These are phyloP conservation scores for Fusarium pseudonygamai DNA, from an alignment of 2,329 filamentous ascomycete species.

Conservation along the genomic window DNA sequence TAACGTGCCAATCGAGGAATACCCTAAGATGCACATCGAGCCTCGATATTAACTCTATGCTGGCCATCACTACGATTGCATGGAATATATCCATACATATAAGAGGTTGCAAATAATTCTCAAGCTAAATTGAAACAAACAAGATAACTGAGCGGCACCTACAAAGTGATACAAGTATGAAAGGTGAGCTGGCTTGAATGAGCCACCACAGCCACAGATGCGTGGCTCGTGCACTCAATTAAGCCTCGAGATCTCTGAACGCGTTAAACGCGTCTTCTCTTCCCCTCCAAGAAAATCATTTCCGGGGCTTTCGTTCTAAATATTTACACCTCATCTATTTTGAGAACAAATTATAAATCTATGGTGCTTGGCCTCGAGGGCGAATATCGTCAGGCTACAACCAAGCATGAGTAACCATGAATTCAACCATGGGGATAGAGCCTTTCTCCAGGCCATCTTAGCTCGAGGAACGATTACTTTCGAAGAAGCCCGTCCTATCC, in stretches of 20 bases:
- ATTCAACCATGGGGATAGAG: constrained; percentile 75
- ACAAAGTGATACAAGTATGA: background rate
- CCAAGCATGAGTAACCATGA: constrained; percentile 42
- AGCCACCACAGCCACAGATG: constrained; percentile 9
- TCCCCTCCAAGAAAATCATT: background rate
- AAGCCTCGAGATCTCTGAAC: constrained; percentile 2
- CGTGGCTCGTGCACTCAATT: constrained; percentile 21
- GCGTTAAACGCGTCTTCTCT: constrained; percentile 31
- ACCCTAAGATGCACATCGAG: background rate
- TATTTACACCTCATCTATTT: background rate
- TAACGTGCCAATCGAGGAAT: background rate
- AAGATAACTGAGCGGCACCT: background rate
- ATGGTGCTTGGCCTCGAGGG: background rate
- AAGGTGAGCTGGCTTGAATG: background rate
- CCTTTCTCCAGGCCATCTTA: constrained; percentile 90
- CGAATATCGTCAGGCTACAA: constrained; percentile 36
- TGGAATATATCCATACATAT: background rate
- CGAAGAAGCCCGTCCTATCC: constrained; percentile 74
- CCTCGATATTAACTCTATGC: background rate
- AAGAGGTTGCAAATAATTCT: background rate
- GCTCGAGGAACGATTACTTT: constrained; percentile 81
- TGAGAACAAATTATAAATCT: background rate
- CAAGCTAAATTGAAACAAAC: background rate
- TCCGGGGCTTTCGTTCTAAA: background rate
- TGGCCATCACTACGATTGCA: background rate